Conservation (phyloP, 148 eudicot genomes). For the Fagopyrum tataricum region DNA sequence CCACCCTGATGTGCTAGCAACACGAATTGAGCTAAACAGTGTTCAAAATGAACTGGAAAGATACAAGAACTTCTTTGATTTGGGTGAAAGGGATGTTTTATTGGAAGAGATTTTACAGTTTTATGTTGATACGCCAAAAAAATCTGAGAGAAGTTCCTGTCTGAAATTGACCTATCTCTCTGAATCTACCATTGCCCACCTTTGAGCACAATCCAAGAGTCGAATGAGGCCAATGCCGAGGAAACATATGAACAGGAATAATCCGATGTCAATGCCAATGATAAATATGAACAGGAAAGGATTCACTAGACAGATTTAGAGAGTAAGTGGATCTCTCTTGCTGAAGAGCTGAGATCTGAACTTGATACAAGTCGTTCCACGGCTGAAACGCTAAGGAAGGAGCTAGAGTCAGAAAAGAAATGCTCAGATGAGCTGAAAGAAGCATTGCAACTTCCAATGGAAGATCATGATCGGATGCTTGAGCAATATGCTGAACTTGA, state of each 20-base stretch:
- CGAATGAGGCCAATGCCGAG: slow-evolving; percentile 23
- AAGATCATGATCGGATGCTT: slow-evolving; percentile 95
- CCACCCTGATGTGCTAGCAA: slow-evolving; percentile 77
- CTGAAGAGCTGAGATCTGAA: slow-evolving; percentile 68
- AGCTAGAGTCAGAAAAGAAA: slow-evolving; percentile 64
- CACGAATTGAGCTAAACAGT: slow-evolving; percentile 66
- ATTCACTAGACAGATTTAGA: slow-evolving; percentile 64
- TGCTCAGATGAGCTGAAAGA: slow-evolving; percentile 90
- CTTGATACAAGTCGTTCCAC: slow-evolving; percentile 55
- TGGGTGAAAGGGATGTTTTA: slow-evolving; percentile 90
- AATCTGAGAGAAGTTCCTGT: slow-evolving; percentile 31
- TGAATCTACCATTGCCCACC: slow-evolving; percentile 24
- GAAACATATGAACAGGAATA: slow-evolving; percentile 19
- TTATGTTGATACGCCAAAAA: slow-evolving; percentile 56
- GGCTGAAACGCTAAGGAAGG: slow-evolving; percentile 50
- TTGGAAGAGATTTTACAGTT: slow-evolving; percentile 79
- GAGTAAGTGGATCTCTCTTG: slow-evolving; percentile 86
- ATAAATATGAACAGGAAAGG: slow-evolving; percentile 33
- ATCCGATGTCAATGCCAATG: background rate
- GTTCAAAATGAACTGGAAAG: slow-evolving; percentile 71
- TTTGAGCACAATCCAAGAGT: slow-evolving; percentile 29
- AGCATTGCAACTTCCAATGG: slow-evolving; percentile 91
- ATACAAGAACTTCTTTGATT: slow-evolving; percentile 70
- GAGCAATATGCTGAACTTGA: slow-evolving; percentile 93
- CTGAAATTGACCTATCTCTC: slow-evolving; percentile 52